Conservation (phyloP, 2,329 filamentous ascomycete species). For the Uncinocarpus reesii region DNA sequence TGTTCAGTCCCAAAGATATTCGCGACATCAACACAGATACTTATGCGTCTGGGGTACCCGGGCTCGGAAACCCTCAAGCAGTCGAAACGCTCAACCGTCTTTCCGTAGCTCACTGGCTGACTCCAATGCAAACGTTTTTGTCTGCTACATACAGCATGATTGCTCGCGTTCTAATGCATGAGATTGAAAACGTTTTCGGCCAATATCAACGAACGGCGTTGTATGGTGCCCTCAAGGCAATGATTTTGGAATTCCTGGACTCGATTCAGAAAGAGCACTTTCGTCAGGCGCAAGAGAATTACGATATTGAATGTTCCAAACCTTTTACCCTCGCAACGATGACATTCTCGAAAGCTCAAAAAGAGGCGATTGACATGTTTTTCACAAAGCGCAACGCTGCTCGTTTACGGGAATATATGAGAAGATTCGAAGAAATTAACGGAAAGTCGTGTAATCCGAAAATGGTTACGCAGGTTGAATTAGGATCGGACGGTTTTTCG, state of each 20-base stretch:
- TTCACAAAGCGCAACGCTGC: constrained; percentile 17
- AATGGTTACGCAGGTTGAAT: constrained; percentile 21
- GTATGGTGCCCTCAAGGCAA: constrained; percentile 27
- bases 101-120: constrained; percentile 50
- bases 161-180: constrained; percentile 31
- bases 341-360: constrained; percentile 20
- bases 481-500: constrained; percentile 27
- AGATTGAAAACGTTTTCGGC: constrained; percentile 36
- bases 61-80: constrained; percentile 50
- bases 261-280: constrained; percentile 30
- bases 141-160: constrained; percentile 24
- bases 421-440: constrained; percentile 18
- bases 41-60: constrained; percentile 48
- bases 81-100: constrained; percentile 49
- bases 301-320: constrained; percentile 44
- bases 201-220: constrained; percentile 29
- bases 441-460: constrained; percentile 12
- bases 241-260: constrained; percentile 41
- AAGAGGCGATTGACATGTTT: constrained; percentile 15
- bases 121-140: constrained; percentile 40
- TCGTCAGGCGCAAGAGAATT: constrained; percentile 43
- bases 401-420: constrained; percentile 14
- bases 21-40: constrained; percentile 46
- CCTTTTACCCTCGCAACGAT: constrained; percentile 45
- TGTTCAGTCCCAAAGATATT: constrained; percentile 35